Base-by-base conservation (phyloP, 148 eudicot genomes). In the Vaccinium myrtillus region DNA sequence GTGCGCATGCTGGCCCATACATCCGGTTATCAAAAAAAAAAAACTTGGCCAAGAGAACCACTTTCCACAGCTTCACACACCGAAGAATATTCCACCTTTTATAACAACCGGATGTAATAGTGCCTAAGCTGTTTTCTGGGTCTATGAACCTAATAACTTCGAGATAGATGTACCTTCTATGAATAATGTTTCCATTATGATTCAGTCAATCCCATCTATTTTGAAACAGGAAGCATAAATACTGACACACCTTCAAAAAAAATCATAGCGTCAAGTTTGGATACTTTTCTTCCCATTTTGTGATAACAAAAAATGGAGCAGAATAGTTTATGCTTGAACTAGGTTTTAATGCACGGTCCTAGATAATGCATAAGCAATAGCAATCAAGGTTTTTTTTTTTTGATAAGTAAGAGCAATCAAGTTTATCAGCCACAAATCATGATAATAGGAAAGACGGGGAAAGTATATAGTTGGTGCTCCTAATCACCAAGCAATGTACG, bases 1-100 rank as follows among this genome's bases (percentile, higher is more conserved):
- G 39, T 0, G 39, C 3, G 39, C 39, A 36, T 36, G 39, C 39
- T 36, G 0, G 39, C 39, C 39, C 39, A 36, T 36, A 36, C 39
- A 36, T 36, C 39, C 39, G 3, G 39, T 36, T 36, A 36, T 36
- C 39, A 36, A 36, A 36, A 36, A 36, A 36, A 36, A 23, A 76
- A 0, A 48, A 18, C 79, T 12, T 49, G 30, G 36, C 58, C 19
- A 23, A 77, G 10, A 51, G 58, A n/a, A 13, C 59, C 23, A 48
- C 50, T 49, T n/a, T 77, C 36, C 80, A 77, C 36, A 50, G 30
- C 39, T 39, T 10, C 79, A 76, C 79, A 76, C 79, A 76, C 27
- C 0, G 58, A 77, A 50, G 59, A 77, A 13, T 6, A 23, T 77
- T 77, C 4, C 58, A 23, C 6, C 8, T 25, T n/a, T 21, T 43